Evolutionary conservation across 169 alveolate genomes (phyloP).

Genomic region (Eimeria falciformis): DNA sequence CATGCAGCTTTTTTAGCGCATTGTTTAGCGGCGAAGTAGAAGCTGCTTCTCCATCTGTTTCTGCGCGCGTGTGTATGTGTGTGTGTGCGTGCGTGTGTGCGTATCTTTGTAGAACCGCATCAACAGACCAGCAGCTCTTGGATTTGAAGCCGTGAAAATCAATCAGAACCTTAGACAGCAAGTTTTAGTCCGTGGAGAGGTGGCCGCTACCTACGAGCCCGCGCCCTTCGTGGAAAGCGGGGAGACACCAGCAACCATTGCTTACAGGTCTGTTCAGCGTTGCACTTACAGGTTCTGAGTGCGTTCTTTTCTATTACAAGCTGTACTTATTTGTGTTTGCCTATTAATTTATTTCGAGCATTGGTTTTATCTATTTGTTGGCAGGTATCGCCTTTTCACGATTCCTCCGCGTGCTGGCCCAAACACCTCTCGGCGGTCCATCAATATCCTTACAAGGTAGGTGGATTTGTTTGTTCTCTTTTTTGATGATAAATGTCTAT

Average conservation of each 20-base stretch:
- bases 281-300: too few relatives aligned
- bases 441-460: constrained; percentile 68
- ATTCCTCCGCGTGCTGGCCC: constrained; percentile 65
- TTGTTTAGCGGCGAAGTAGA: neutral
- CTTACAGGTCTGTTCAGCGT: constrained; percentile 85
- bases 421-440: constrained; percentile 35
- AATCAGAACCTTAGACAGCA: constrained; percentile 92
- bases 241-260: constrained; percentile 86
- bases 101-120: constrained; percentile 85
- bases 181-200: constrained; percentile 83
- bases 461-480: neutral
- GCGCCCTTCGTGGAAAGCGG: constrained; percentile 86
- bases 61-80: neutral
- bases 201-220: constrained; percentile 82
- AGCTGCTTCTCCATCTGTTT: neutral
- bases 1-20: too few relatives aligned
- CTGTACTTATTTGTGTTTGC: neutral
- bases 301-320: neutral
- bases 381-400: constrained; percentile 85
- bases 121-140: constrained; percentile 91
- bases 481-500: neutral
- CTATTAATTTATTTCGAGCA: neutral
- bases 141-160: constrained; percentile 92
- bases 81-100: neutral
- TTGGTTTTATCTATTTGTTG: neutral